Evolutionary conservation across 208 protist species (phyloP).

Genomic region (Crithidia acanthocephali): DNA sequence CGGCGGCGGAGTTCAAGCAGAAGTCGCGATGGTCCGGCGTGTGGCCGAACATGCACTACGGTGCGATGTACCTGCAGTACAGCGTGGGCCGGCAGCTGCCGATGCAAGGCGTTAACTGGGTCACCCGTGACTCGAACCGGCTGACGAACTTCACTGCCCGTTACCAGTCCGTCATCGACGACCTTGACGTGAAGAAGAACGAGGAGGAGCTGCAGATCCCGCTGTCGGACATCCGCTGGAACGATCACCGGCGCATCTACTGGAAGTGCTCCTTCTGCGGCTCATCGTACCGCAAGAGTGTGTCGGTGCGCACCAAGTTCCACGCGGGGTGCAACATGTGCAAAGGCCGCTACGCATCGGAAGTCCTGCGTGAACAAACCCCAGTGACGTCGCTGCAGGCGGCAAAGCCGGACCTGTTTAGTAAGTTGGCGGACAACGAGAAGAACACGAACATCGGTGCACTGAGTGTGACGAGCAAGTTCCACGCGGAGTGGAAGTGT

Average conservation of each 20-base stretch:
- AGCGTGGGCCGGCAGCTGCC: constrained; percentile 78
- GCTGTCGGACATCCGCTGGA: constrained; percentile 79
- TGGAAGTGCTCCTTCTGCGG: constrained; percentile 87
- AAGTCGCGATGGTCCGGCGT: constrained; percentile 88
- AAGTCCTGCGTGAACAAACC: constrained; percentile 73
- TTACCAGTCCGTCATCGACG: constrained; percentile 73
- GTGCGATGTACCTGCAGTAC: constrained; percentile 87
- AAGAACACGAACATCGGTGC: constrained; percentile 62
- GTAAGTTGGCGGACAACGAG: constrained; percentile 45
- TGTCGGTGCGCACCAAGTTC: constrained; percentile 82
- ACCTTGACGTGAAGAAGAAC: constrained; percentile 78
- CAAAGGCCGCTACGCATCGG: constrained; percentile 70
- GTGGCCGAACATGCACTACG: constrained; percentile 92
- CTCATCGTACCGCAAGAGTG: constrained; percentile 73
- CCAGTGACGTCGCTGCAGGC: constrained; percentile 28
- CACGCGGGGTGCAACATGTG: constrained; percentile 83
- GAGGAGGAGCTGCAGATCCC: constrained; percentile 84
- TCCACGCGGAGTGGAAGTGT: constrained; percentile 80
- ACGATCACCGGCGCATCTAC: constrained; percentile 86
- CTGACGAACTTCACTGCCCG: constrained; percentile 76
- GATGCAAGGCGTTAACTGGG: constrained; percentile 88
- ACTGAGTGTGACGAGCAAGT: constrained; percentile 72
- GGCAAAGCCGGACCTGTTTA: constrained; percentile 47
- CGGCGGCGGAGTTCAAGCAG: constrained; percentile 91
- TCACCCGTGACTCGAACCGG: constrained; percentile 87